phyloP scores from a whole-genome alignment of 2,329 filamentous ascomycete genomes.

The Lasiodiplodia theobromae region DNA sequence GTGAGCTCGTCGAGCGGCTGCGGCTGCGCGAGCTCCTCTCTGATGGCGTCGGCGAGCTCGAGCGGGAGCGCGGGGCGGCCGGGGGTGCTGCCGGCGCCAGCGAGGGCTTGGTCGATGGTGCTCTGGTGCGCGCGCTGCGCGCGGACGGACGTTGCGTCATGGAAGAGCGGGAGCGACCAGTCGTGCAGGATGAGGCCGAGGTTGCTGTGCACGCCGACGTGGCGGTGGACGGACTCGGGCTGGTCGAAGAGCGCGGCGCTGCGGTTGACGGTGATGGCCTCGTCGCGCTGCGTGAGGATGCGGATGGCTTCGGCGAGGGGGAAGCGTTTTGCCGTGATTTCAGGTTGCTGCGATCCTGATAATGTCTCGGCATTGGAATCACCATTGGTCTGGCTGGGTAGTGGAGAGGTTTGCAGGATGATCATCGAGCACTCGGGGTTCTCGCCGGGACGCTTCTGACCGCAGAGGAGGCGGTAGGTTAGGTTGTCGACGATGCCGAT shows the following conservation, averaged over 20 bases:
- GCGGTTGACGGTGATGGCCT: background rate
- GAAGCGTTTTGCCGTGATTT: background rate
- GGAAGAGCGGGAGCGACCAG: constrained; percentile 13
- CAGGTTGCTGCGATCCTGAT: background rate
- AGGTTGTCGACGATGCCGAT: background rate
- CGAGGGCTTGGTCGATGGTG: background rate
- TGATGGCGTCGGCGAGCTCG: constrained; percentile 8
- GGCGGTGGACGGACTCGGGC: background rate
- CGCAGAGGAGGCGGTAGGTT: background rate
- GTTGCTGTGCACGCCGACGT: background rate
- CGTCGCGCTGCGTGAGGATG: background rate
- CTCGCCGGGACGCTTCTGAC: background rate
- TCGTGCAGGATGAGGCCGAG: background rate
- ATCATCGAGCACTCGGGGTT: background rate
- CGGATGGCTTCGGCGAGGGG: background rate
- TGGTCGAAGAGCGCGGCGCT: background rate
- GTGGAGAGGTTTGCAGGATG: background rate
- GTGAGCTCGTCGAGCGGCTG: background rate
- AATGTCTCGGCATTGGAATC: too few relatives aligned
- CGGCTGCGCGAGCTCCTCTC: background rate
- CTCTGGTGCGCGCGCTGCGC: background rate
- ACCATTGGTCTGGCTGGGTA: background rate
- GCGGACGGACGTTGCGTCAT: background rate
- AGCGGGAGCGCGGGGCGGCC: background rate
- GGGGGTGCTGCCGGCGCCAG: background rate